Base-by-base conservation (phyloP, 352 stramenopile genomes). In the Phytopythium mirpurense region DNA sequence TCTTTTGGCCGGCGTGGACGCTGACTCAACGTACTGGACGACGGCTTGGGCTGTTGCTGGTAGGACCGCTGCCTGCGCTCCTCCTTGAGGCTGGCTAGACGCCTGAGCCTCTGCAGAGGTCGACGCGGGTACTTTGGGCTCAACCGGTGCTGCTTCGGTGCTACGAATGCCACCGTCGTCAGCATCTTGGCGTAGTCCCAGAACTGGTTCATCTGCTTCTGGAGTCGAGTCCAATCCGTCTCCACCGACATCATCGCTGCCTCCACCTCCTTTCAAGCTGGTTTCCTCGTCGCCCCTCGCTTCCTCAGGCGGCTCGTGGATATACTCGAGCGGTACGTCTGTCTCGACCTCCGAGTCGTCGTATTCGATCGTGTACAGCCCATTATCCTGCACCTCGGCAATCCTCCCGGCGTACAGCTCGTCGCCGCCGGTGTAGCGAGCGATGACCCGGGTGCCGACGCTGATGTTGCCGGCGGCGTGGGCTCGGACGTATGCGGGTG, bases 311-410 rank as follows among this genome's bases (percentile, higher is more conserved):
- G 70, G 56, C 47, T 88, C 81, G 14, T 59, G 52, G 27, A 93
- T 85, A 19, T 70, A 70, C 40, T 71, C 73, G 21, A 87, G 29
- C 24, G 69, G 37, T 0, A 95, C 76, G 34, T 83, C 57, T 3
- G 59, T 38, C 50, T 91, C 78, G n/a, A 84, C 65, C 35, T 93
- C 78, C n/a, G 68, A 67, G 64, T 91, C 84, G 60, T 94, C 80
- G 60, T 94, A 92, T 44, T 81, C 74, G 51, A 90, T 74, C 35
- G 72, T 86, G 68, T 87, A 93, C 35, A 53, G 68, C 12, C 70
- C 78, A 49, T 85, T 70, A 38, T 84, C 77, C 38, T 80, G 65
- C 16, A 90, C 70, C 16, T 86, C 77, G 0, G 74, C 56, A 50
- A 93, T 69, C 44, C 67, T 69, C 11, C 80, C 84, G 12, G 76